Base-by-base conservation (phyloP, 2,329 filamentous ascomycete species). In the Balansia obtecta region DNA sequence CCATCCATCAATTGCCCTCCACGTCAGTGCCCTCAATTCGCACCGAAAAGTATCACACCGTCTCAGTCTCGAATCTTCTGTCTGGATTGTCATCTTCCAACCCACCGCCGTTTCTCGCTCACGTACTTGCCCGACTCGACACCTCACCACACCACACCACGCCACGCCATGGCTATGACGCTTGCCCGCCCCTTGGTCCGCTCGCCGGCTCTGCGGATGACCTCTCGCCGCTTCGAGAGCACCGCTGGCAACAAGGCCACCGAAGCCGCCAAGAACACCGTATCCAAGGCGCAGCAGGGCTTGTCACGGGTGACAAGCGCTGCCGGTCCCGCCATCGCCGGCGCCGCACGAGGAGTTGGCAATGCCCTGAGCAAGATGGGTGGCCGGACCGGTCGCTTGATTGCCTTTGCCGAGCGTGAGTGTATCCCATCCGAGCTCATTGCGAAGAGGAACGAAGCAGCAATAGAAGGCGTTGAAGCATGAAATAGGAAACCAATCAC, bases 391-490 rank as follows among this genome's bases (percentile, higher is more conserved):
- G 89, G 88, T 62, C 81, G 78, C 69, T 65, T 90, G 59, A 79
- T 95, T 67, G 76, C 75, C 60, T 86, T 90, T 63, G 75, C 93
- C 63, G 87, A 96, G 78, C 85, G 93, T 97, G 80, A 73, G 89
- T 74, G 8, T 27, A 27, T 27, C 1, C 27, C 27, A 27, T 27
- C 27, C 8, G 4, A 27, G 27, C 27, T 30, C 15, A 37, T 5
- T 2, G 11, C 5, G 41, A 15, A n/a, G 30, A 45, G 18, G 7
- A 4, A 3, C 2, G 4, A 4, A 16, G n/a, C 16, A 22, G 22
- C 9, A 4, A 5, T 9, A 3, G 11, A 1, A 7, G 15, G 9
- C 4, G 1, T 27, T 27, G 27, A 27, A 8, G 4, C 27, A 27
- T 8, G 27, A 27, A 22, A 22, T 9, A 27, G 4, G 5, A 27